Evolutionary conservation across 805 yeast species (phyloP).

Genomic region (Metschnikowia cerradonensis): DNA sequence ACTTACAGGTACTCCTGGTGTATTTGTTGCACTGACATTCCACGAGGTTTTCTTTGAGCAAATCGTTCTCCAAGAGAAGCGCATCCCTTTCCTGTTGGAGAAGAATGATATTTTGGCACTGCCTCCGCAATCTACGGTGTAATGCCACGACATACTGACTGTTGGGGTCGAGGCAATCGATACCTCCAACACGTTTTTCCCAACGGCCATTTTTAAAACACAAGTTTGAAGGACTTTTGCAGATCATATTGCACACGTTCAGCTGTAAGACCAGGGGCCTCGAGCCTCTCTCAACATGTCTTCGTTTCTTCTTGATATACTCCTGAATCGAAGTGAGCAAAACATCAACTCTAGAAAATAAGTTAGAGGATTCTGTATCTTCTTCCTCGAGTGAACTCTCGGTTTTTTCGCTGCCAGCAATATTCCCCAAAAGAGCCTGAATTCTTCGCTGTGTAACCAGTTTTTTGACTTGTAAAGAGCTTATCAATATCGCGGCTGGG

Average conservation of each 20-base stretch:
- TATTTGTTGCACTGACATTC: neutral
- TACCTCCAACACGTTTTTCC: conserved; percentile 1
- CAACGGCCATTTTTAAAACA: conserved; percentile 10
- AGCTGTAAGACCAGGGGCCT: neutral
- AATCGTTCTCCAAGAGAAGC: conserved; percentile 4
- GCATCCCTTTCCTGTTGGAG: conserved; percentile 16
- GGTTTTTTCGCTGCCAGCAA: neutral
- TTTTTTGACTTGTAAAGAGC: conserved; percentile 1
- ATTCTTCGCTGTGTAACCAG: neutral
- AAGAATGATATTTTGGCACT: conserved; percentile 11
- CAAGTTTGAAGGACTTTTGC: conserved; percentile 2
- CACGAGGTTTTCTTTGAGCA: neutral
- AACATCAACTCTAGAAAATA: neutral
- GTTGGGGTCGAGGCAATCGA: conserved; percentile 5
- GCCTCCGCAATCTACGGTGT: conserved; percentile 5
- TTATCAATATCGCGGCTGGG: neutral
- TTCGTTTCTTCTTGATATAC: neutral
- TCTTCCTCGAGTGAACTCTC: neutral
- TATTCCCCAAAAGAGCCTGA: neutral
- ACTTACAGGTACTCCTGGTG: neutral
- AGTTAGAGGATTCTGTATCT: neutral
- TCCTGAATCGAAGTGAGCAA: neutral
- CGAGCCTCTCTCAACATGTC: neutral
- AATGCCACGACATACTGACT: neutral
- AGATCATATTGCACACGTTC: conserved; percentile 3